These are phyloP conservation scores for Nannochloropsis salina DNA, from an alignment of 108 stramenopile genomes.

Conservation along the genomic window DNA sequence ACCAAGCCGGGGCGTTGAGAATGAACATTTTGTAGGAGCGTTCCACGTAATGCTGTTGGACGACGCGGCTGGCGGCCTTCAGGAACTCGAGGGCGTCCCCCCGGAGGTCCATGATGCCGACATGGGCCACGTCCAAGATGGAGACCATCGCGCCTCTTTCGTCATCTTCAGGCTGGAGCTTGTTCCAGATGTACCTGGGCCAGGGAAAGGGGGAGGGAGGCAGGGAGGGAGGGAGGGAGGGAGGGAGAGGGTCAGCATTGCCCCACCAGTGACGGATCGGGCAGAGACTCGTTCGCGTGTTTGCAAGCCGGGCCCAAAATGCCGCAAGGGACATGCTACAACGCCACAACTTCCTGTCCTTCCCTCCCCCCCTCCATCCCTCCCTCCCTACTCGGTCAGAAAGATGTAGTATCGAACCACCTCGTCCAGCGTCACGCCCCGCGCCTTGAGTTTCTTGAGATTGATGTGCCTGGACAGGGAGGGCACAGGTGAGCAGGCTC, in stretches of 20 bases:
- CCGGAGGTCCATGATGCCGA: slow-evolving; percentile 44
- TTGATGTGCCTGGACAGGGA: slow-evolving; percentile 32
- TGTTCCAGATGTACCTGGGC: background rate
- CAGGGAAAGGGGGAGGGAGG: too few species aligned
- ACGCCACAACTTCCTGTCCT: too few species aligned
- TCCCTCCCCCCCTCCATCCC: background rate
- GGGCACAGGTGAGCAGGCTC: background rate
- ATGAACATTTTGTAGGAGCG: slow-evolving; percentile 50
- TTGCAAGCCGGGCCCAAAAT: too few species aligned
- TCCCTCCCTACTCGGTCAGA: slow-evolving; percentile 49
- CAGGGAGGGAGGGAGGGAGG: too few species aligned
- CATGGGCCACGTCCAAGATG: slow-evolving; percentile 42
- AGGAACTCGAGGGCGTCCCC: slow-evolving; percentile 48
- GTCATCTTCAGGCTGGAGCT: background rate
- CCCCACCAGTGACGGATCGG: background rate
- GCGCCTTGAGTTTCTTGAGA: slow-evolving; percentile 29
- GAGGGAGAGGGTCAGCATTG: background rate
- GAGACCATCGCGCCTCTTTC: background rate
- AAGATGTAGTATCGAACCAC: slow-evolving; percentile 51
- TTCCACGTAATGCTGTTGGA: slow-evolving; percentile 51
- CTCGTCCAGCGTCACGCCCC: slow-evolving; percentile 39
- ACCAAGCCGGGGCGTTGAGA: slow-evolving; percentile 52
- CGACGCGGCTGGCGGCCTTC: slow-evolving; percentile 44
- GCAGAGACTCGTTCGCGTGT: background rate
- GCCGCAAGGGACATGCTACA: too few species aligned